A percentile compares a stretch with the other conserved stretches of the same genome.
Evolutionary conservation across 2,329 filamentous ascomycete genomes (phyloP).

Genomic region (Colletotrichum godetiae): DNA sequence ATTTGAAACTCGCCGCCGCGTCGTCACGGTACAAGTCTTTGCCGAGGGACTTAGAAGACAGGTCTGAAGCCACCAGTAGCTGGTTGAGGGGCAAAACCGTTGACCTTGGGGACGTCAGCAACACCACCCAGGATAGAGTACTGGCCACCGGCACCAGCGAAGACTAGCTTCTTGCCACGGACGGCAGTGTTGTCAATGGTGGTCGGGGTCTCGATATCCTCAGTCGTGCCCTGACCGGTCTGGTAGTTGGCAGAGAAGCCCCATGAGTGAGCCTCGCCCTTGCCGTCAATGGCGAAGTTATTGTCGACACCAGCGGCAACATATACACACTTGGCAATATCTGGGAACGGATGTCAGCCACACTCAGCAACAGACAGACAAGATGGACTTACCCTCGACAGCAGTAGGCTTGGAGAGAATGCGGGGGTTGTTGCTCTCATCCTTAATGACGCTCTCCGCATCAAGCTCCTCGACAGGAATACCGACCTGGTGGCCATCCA

Average conservation of each 20-base stretch:
- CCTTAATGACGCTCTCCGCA: slow-evolving; percentile 70
- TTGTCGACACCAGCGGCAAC: slow-evolving; percentile 79
- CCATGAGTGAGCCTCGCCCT: slow-evolving; percentile 82
- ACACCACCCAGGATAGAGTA: slow-evolving; percentile 74
- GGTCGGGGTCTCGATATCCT: slow-evolving; percentile 83
- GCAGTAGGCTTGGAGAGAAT: slow-evolving; percentile 76
- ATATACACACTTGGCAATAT: slow-evolving; percentile 64
- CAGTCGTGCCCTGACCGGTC: slow-evolving; percentile 80
- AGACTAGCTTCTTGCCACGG: slow-evolving; percentile 77
- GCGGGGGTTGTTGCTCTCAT: slow-evolving; percentile 73
- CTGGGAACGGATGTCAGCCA: slow-evolving; percentile 40
- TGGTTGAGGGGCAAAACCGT: slow-evolving; percentile 41
- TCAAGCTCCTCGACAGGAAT: slow-evolving; percentile 66
- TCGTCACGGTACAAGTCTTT: too few species aligned
- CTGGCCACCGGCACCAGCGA: slow-evolving; percentile 89
- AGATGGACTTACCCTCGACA: slow-evolving; percentile 61
- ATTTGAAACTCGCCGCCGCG: not conserved
- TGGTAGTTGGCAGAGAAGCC: slow-evolving; percentile 85
- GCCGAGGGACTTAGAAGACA: slow-evolving; percentile 6
- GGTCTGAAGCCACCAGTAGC: slow-evolving; percentile 32
- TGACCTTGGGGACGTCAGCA: slow-evolving; percentile 41
- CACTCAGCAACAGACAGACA: not conserved
- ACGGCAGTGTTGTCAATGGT: slow-evolving; percentile 88
- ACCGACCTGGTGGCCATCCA: slow-evolving; percentile 67
- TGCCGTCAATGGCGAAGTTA: slow-evolving; percentile 75